Conservation (phyloP, 768 basidiomycete species). For the Lactarius vividus region DNA sequence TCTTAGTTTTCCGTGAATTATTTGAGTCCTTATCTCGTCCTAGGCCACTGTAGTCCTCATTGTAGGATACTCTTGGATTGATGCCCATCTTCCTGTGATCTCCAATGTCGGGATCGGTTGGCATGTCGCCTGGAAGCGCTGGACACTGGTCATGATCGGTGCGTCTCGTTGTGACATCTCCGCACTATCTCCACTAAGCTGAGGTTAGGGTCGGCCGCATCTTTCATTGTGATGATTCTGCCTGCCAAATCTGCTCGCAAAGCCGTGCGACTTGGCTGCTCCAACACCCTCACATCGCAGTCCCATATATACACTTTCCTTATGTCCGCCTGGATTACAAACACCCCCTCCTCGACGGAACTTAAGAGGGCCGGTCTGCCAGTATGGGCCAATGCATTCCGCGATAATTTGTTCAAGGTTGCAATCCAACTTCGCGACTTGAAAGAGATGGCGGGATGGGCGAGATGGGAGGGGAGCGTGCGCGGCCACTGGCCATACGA, state of each 20-base stretch:
- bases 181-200: conserved; percentile 18
- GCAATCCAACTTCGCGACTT: conserved; percentile 38
- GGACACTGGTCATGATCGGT: conserved; percentile 51
- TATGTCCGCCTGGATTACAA: conserved; percentile 42
- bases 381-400: conserved; percentile 33
- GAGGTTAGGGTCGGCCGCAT: conserved; percentile 43
- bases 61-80: conserved; percentile 58
- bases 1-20: not conserved
- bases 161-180: conserved; percentile 18
- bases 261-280: conserved; percentile 45
- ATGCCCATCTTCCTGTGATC: conserved; percentile 45
- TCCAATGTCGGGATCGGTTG: conserved; percentile 54
- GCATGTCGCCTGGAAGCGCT: conserved; percentile 50
- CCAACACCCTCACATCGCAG: conserved; percentile 41
- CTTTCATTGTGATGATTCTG: conserved; percentile 53
- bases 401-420: conserved; percentile 35
- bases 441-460: conserved; percentile 37
- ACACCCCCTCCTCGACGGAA: conserved; percentile 24
- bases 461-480: conserved; percentile 48
- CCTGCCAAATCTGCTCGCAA: conserved; percentile 50
- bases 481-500: conserved; percentile 52
- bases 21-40: not conserved
- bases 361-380: conserved; percentile 9
- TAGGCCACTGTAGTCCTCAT: conserved; percentile 46
- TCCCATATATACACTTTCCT: conserved; percentile 44